phyloP scores from a whole-genome alignment of 179 eudicot genomes.

The Camellia oleifera region DNA sequence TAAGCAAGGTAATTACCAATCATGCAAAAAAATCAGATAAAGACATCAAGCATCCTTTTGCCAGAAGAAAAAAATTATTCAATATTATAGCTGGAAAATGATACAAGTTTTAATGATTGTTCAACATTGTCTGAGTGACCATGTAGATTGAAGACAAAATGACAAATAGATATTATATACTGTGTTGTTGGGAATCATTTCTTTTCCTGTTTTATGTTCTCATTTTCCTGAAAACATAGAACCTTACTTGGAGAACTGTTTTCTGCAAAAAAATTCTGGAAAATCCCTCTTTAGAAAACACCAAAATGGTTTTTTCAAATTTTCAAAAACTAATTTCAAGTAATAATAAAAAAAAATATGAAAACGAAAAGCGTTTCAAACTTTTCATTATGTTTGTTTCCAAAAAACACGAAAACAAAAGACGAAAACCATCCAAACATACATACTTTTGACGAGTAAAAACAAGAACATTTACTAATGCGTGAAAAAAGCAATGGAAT shows the following conservation, averaged over 20 bases:
- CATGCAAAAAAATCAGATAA: neutral
- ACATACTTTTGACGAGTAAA: neutral
- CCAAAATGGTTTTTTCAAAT: no score
- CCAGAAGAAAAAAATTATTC: neutral
- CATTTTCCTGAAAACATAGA: no score
- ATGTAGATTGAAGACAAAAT: neutral
- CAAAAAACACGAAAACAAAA: no score
- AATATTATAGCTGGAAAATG: neutral
- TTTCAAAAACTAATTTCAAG: no score
- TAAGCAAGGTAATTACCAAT: neutral
- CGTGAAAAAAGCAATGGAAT: neutral
- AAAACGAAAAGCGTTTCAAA: no score
- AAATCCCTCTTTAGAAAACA: no score
- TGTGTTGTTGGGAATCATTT: no score
- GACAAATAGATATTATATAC: neutral
- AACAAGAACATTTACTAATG: neutral
- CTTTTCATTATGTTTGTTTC: no score
- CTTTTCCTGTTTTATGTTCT: no score
- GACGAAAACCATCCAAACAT: neutral
- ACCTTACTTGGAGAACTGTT: no score
- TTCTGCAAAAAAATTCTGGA: no score
- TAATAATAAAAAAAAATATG: no score
- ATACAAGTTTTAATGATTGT: neutral
- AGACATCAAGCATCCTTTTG: neutral
- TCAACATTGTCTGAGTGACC: neutral